These are phyloP conservation scores for Epithele typhae DNA, from an alignment of 768 basidiomycete genomes.

Conservation along the genomic window DNA sequence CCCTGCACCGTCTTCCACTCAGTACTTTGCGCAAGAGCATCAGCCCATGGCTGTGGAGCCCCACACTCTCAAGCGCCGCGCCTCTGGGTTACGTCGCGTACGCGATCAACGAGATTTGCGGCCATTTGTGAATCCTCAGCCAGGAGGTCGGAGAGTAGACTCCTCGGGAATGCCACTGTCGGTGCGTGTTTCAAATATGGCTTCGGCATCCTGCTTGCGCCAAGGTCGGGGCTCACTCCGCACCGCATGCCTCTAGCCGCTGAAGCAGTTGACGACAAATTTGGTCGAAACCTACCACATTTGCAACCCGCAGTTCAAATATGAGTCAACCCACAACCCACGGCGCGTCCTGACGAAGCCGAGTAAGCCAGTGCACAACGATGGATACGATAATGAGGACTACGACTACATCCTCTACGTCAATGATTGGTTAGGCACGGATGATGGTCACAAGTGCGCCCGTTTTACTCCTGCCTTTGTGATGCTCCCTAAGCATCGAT, in stretches of 20 bases:
- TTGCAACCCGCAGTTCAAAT: constrained; percentile 93
- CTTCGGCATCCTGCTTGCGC: too few relatives aligned
- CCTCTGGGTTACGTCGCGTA: constrained; percentile 75
- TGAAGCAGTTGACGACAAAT: constrained; percentile 74
- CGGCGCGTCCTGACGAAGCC: constrained; percentile 97
- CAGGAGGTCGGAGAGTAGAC: constrained; percentile 71
- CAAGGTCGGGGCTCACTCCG: too few relatives aligned
- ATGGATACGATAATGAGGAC: constrained; percentile 98
- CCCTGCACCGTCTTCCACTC: constrained; percentile 44
- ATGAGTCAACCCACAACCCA: constrained; percentile 93
- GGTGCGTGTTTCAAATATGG: constrained; percentile 42
- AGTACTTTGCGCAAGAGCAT: constrained; percentile 55
- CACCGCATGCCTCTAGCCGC: constrained; percentile 35
- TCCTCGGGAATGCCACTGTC: constrained; percentile 74
- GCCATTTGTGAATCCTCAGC: constrained; percentile 62
- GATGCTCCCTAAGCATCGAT: background rate
- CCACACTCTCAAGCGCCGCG: constrained; percentile 55
- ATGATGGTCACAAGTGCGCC: constrained; percentile 91
- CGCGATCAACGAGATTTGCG: constrained; percentile 73
- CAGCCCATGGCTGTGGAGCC: constrained; percentile 73
- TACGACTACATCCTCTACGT: constrained; percentile 99
- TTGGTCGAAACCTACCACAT: constrained; percentile 90
- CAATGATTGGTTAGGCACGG: constrained; percentile 94
- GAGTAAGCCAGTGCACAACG: constrained; percentile 92
- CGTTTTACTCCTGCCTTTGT: constrained; percentile 6